Evolutionary conservation across 352 stramenopile genomes (phyloP), one percentile per base, ranked within the genome.

Genomic region (Thalassiosira exigua): DNA sequence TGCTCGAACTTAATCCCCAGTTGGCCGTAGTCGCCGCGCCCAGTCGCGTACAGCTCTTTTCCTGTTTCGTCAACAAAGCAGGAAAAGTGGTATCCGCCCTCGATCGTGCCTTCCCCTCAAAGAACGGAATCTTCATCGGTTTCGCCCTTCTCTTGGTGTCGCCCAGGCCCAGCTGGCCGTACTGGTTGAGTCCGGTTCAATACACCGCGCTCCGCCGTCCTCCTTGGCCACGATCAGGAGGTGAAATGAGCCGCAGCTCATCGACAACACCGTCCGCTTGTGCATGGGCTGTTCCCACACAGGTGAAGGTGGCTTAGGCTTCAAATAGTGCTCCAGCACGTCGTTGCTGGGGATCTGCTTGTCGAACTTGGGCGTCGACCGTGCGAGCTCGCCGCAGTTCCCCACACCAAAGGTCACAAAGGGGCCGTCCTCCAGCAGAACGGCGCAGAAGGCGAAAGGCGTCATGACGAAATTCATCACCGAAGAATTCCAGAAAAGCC

Each of bases 111-210:
- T 82, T 36, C n/a, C 66, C 85, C 21, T 89, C 65, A 19, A 90
- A 72, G 42, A 51, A 57, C 21, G 64, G 30, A 52, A 88, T 42
- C 59, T 78, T 78, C 42, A 76, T 85, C 11, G 95, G 66, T 44
- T 83, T 48, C 26, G 89, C 42, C 33, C 81, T 73, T 24, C 82
- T 79, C 7, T 91, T 61, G 22, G 50, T 75, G 81, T 94, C 93
- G 17, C 96, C 96, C 41, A 97, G 85, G n/a, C 97, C 97, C 21
- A 99, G 75, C 80, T 99, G 97, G 7, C 96, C 97, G 84, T 98
- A 99, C 62, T 98, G 96, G 90, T 98, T 99, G 3, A 98, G 89
- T 4, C 97, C 97, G 57, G 90, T 95, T 3, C 91, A 89, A 86
- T 97, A 98, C 2, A 32, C 26, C 29, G 4, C 62, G 65, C 53